Conservation (phyloP, 1,284 basidiomycete species). For the Sphagnurus paluster region DNA sequence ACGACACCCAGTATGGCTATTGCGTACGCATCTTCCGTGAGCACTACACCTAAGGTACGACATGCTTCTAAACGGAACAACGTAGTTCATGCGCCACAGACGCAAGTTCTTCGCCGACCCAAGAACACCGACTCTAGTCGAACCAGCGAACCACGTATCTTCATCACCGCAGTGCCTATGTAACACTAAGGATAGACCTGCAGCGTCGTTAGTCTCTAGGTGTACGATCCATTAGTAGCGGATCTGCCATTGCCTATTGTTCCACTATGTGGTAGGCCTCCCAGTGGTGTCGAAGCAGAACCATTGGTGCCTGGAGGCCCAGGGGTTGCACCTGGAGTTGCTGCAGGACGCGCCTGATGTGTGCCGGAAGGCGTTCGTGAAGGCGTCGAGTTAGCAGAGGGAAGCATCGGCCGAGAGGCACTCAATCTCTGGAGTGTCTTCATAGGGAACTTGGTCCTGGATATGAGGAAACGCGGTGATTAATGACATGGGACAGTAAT, state of each 20-base stretch:
- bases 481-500: slow-evolving; percentile 9
- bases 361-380: slow-evolving; percentile 21
- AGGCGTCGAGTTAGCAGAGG: slow-evolving; percentile 15
- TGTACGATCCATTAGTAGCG: slow-evolving; percentile 8
- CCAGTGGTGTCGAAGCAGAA: slow-evolving; percentile 2
- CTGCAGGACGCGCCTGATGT: slow-evolving; percentile 18
- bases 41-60: slow-evolving; percentile 55
- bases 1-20: slow-evolving; percentile 81
- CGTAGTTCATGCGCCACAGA: slow-evolving; percentile 25
- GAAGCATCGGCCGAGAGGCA: slow-evolving; percentile 42
- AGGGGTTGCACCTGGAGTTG: slow-evolving; percentile 4
- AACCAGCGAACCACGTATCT: slow-evolving; percentile 38
- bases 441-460: slow-evolving; percentile 92
- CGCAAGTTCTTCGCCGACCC: slow-evolving; percentile 51
- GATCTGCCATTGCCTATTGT: slow-evolving; percentile 15
- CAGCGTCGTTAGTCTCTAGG: neutral
- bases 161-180: slow-evolving; percentile 52
- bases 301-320: slow-evolving; percentile 11
- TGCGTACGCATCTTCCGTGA: slow-evolving; percentile 56
- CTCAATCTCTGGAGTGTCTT: slow-evolving; percentile 84
- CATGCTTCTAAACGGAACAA: neutral
- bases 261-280: slow-evolving; percentile 9
- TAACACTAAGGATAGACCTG: slow-evolving; percentile 12
- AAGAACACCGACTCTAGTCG: slow-evolving; percentile 19
- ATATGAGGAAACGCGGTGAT: slow-evolving; percentile 5